Evolutionary conservation across 1,139 yeast species (phyloP).

Genomic region (Yamadazyma atlantica): DNA sequence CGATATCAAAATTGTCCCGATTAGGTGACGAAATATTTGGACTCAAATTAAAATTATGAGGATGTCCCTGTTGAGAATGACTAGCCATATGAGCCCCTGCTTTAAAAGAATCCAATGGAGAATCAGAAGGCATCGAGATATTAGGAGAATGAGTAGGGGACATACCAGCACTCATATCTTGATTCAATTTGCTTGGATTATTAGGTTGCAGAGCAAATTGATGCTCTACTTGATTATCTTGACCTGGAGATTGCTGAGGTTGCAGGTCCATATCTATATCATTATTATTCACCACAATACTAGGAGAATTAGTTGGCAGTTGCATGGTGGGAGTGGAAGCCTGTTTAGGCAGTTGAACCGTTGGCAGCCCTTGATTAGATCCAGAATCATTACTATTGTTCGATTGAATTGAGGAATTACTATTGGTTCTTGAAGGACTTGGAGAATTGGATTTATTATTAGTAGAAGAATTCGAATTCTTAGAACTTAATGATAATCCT

Average conservation of each 20-base stretch:
- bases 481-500: conserved; percentile 11
- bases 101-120: conserved; percentile 15
- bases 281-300: conserved; percentile 18
- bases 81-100: conserved; percentile 17
- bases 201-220: conserved; percentile 5
- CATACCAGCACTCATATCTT: neutral
- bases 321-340: conserved; percentile 8
- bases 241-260: conserved; percentile 24
- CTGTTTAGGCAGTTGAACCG: conserved; percentile 16
- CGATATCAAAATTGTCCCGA: conserved; percentile 45
- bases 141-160: neutral
- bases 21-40: conserved; percentile 48
- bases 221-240: conserved; percentile 4
- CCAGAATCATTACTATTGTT: conserved; percentile 15
- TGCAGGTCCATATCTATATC: conserved; percentile 28
- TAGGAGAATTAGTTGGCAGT: conserved; percentile 15
- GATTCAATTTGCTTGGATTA: neutral
- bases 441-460: conserved; percentile 28
- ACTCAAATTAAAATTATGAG: conserved; percentile 34
- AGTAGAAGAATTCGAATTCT: conserved; percentile 14
- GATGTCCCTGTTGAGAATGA: conserved; percentile 30
- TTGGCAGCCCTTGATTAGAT: conserved; percentile 12
- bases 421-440: conserved; percentile 32
- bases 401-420: conserved; percentile 30
- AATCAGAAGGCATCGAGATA: conserved; percentile 2